phyloP scores from a whole-genome alignment of 306 rosid genomes.

The Echinosophora koreensis region DNA sequence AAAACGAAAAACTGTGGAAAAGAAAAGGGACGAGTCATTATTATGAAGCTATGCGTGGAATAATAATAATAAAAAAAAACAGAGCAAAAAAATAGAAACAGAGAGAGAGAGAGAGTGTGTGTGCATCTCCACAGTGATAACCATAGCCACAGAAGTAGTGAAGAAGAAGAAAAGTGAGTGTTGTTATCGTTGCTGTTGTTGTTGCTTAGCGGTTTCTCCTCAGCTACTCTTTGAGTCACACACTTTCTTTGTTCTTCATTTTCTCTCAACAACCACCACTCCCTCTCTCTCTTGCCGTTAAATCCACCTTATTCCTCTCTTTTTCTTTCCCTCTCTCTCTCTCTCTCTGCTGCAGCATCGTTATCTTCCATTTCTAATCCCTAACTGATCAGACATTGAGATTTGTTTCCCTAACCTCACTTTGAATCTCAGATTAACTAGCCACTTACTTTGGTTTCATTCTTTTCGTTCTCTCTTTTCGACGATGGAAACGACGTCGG shows the following conservation, averaged over 20 bases:
- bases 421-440: not conserved
- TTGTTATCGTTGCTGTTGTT: slow-evolving; percentile 26
- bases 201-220: slow-evolving; percentile 48
- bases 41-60: not conserved
- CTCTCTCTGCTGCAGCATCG: slow-evolving; percentile 52
- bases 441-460: slow-evolving; percentile 5
- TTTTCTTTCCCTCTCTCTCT: slow-evolving; percentile 14
- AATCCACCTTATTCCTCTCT: slow-evolving; percentile 33
- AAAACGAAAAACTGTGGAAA: not conserved
- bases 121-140: slow-evolving; percentile 27
- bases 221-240: slow-evolving; percentile 48
- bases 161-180: slow-evolving; percentile 56
- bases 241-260: slow-evolving; percentile 46
- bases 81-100: not conserved
- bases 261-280: slow-evolving; percentile 54
- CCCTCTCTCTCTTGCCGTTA: slow-evolving; percentile 47
- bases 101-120: not conserved
- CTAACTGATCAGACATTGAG: slow-evolving; percentile 42
- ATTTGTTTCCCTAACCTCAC: slow-evolving; percentile 20
- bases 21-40: not conserved
- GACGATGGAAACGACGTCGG: slow-evolving; percentile 65
- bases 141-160: slow-evolving; percentile 1
- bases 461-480: not conserved
- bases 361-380: slow-evolving; percentile 54
- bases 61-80: not conserved